A percentile compares a stretch with the other conserved stretches of the same genome.
These are phyloP conservation scores for Leptodontidium sp. DNA, from an alignment of 2,329 filamentous ascomycete species.

Conservation along the genomic window DNA sequence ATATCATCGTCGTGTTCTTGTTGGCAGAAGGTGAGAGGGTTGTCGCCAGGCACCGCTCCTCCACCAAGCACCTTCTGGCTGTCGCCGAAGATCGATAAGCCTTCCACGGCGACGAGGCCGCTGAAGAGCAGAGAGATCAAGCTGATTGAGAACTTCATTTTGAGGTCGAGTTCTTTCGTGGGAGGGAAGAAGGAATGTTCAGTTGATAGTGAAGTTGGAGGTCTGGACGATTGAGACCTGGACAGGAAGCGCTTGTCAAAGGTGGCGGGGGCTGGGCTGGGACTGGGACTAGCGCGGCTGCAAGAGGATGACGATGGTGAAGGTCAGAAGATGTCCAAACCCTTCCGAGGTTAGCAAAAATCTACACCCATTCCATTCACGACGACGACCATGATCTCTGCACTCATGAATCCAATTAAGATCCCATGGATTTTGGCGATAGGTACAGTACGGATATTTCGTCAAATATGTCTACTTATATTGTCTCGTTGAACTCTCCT, in stretches of 20 bases:
- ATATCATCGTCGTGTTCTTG: slow-evolving; percentile 73
- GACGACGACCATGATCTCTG: too few relatives aligned
- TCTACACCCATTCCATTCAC: background rate
- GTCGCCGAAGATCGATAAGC: slow-evolving; percentile 55
- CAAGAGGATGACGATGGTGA: slow-evolving; percentile 15
- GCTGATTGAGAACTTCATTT: slow-evolving; percentile 46
- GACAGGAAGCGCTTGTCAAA: slow-evolving; percentile 17
- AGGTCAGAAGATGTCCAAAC: slow-evolving; percentile 23
- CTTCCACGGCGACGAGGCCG: slow-evolving; percentile 50
- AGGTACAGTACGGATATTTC: too few relatives aligned
- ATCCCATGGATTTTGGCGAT: too few relatives aligned
- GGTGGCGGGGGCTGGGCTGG: slow-evolving; percentile 20
- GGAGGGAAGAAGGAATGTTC: slow-evolving; percentile 9
- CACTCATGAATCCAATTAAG: background rate
- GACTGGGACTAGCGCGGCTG: slow-evolving; percentile 2
- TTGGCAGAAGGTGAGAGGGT: slow-evolving; percentile 81
- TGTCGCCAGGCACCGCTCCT: slow-evolving; percentile 68
- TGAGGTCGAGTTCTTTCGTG: slow-evolving; percentile 24
- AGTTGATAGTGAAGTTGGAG: slow-evolving; percentile 12
- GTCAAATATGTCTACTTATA: too few relatives aligned
- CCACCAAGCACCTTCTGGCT: slow-evolving; percentile 58
- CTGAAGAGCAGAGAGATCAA: slow-evolving; percentile 42
- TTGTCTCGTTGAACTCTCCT: too few relatives aligned
- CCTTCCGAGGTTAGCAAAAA: background rate
- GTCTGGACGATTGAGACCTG: slow-evolving; percentile 18